Conservation (phyloP, 116 monocot genomes). For the Dioscorea cayenensis region DNA sequence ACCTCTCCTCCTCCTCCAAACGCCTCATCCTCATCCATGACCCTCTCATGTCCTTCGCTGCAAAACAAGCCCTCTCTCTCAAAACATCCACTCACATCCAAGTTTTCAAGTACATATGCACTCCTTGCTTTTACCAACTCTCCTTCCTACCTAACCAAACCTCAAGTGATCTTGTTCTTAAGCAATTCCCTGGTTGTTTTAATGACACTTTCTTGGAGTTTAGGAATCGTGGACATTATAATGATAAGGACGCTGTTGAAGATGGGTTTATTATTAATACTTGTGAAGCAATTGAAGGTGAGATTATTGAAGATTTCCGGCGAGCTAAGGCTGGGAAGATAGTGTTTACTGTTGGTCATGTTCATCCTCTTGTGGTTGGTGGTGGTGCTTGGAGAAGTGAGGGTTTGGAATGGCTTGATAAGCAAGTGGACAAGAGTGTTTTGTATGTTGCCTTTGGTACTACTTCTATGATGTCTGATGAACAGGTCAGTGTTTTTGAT, state of each 20-base stretch:
- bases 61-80: not conserved
- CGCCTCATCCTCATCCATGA: not conserved
- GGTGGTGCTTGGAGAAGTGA: constrained; percentile 2
- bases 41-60: not conserved
- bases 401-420: constrained; percentile 38
- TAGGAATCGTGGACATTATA: not conserved
- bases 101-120: not conserved
- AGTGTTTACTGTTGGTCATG: not conserved
- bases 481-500: constrained; percentile 6
- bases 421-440: constrained; percentile 23
- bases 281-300: not conserved
- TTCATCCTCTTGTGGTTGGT: not conserved
- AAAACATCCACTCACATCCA: not conserved
- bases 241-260: not conserved
- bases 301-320: not conserved
- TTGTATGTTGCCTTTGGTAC: constrained; percentile 41
- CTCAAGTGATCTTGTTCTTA: not conserved
- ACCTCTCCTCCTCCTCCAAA: not conserved
- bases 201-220: not conserved
- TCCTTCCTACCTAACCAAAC: not conserved
- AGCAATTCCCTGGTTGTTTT: not conserved
- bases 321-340: not conserved
- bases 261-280: not conserved
- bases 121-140: not conserved
- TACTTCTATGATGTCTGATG: constrained; percentile 3